phyloP scores from a whole-genome alignment of 1,284 basidiomycete species.

The Neonothopanus nambi region DNA sequence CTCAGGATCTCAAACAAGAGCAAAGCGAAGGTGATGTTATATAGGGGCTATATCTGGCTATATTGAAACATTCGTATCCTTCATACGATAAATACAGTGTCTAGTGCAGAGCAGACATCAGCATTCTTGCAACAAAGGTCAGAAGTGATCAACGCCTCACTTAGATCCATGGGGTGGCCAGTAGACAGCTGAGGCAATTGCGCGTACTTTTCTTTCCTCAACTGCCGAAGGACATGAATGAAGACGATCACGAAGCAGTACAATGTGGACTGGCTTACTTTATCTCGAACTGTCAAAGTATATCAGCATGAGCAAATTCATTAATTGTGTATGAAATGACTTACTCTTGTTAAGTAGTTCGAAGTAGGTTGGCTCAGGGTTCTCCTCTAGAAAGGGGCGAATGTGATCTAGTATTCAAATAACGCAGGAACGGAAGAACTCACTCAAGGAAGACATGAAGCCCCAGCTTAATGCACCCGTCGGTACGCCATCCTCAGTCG shows the following conservation, averaged over 20 bases:
- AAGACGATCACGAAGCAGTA: not conserved
- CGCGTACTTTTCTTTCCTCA: constrained; percentile 7
- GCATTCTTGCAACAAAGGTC: not conserved
- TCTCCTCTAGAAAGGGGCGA: not conserved
- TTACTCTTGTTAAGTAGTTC: constrained; percentile 9
- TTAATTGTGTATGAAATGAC: not conserved
- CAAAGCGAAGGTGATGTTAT: not conserved
- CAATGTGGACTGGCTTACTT: not conserved
- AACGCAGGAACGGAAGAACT: not conserved
- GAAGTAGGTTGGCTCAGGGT: constrained; percentile 9
- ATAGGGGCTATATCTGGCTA: not conserved
- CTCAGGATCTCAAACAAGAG: not conserved
- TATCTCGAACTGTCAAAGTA: constrained; percentile 7
- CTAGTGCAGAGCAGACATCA: not conserved
- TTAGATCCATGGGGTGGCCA: constrained; percentile 13
- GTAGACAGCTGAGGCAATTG: constrained; percentile 12
- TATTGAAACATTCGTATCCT: not conserved
- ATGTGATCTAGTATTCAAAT: not conserved
- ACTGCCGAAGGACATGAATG: not conserved
- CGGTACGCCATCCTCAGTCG: constrained; percentile 11
- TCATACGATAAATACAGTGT: constrained; percentile 7
- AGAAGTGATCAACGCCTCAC: not conserved
- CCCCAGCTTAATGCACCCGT: constrained; percentile 13
- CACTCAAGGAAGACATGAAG: constrained; percentile 10
- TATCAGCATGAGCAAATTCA: not conserved